phyloP scores from a whole-genome alignment of 106 monocot species.

The Platanthera guangdongensis region DNA sequence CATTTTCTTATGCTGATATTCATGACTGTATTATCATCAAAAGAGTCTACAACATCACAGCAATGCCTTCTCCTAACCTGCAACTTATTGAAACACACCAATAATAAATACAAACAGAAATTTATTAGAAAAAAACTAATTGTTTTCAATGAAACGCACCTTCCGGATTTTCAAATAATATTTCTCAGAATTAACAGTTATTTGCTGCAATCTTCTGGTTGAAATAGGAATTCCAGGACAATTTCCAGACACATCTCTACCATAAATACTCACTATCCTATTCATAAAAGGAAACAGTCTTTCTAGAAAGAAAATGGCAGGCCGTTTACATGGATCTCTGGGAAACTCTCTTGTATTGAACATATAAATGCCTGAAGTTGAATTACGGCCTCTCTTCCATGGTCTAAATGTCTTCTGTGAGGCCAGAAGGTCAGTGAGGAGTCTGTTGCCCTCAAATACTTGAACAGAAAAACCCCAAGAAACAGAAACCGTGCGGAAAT shows the following conservation, averaged over 20 bases:
- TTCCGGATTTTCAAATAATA: conserved; percentile 18
- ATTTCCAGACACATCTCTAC: conserved; percentile 18
- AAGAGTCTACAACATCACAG: conserved; percentile 59
- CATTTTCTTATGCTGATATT: conserved; percentile 62
- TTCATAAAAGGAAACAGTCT: conserved; percentile 10
- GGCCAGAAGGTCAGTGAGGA: conserved; percentile 58
- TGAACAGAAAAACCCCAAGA: conserved; percentile 84
- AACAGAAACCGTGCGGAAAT: conserved; percentile 41
- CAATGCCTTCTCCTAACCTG: conserved; percentile 51
- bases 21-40: conserved; percentile 32
- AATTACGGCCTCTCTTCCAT: conserved; percentile 43
- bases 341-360: conserved; percentile 54
- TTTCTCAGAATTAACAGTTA: conserved; percentile 42
- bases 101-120: background rate
- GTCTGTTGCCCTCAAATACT: conserved; percentile 52
- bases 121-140: background rate
- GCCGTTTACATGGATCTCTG: conserved; percentile 61
- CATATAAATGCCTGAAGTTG: conserved; percentile 35
- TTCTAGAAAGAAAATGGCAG: conserved; percentile 54
- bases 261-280: conserved; percentile 44
- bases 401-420: conserved; percentile 53
- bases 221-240: conserved; percentile 24
- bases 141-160: conserved; percentile 25
- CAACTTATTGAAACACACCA: conserved; percentile 4
- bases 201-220: conserved; percentile 24